Conservation (phyloP, 345 rosid genomes). For the Populus simonii region DNA sequence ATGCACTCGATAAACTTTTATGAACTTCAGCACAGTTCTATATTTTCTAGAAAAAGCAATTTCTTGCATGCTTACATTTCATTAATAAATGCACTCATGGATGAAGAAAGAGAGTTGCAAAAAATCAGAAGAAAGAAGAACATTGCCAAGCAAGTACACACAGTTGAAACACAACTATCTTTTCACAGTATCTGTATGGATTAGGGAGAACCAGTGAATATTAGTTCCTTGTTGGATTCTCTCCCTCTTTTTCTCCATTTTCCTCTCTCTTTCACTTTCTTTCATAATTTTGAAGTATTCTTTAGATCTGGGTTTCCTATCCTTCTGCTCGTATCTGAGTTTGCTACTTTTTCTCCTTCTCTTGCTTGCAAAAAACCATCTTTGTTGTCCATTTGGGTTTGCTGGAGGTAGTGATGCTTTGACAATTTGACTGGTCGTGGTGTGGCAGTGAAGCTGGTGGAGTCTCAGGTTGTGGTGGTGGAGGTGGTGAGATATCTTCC, state of each 20-base stretch:
- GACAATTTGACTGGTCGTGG: not conserved
- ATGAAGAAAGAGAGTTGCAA: not conserved
- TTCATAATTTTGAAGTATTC: not conserved
- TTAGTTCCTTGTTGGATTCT: not conserved
- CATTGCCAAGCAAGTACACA: not conserved
- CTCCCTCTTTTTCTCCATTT: not conserved
- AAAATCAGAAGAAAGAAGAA: not conserved
- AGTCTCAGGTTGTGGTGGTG: not conserved
- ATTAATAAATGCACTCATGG: not conserved
- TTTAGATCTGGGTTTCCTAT: not conserved
- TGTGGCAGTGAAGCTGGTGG: not conserved
- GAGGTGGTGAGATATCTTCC: not conserved
- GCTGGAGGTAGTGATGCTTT: not conserved
- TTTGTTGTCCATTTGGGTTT: not conserved
- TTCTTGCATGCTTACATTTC: not conserved
- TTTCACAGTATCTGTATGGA: not conserved
- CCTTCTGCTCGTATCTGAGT: not conserved
- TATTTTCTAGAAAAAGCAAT: not conserved
- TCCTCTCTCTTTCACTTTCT: not conserved
- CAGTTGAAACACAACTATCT: not conserved
- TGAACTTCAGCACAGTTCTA: not conserved
- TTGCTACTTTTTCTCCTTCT: not conserved
- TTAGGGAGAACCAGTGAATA: not conserved
- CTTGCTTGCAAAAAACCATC: not conserved
- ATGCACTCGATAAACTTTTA: not conserved